Evolutionary conservation across 1,139 yeast genomes (phyloP).

Genomic region (Hyphopichia buzzinii): DNA sequence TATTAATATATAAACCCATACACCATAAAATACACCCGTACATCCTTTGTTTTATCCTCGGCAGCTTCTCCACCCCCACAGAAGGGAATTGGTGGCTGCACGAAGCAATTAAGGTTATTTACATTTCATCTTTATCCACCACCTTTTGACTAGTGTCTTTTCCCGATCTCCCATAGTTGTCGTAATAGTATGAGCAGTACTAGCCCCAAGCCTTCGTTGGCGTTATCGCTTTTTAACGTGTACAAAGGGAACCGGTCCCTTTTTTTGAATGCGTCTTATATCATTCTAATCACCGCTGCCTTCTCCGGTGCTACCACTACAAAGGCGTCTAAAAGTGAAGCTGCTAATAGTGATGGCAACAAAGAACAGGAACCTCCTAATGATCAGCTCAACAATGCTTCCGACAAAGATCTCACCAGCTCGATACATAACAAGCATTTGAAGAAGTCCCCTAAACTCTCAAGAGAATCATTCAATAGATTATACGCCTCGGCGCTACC

Average conservation of each 20-base stretch:
- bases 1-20: too few species aligned
- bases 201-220: slow-evolving; percentile 10
- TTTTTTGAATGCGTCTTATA: slow-evolving; percentile 49
- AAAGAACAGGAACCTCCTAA: neutral
- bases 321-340: slow-evolving; percentile 5
- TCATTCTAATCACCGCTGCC: slow-evolving; percentile 45
- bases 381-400: slow-evolving; percentile 1
- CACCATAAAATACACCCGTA: too few species aligned
- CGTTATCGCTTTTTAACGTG: slow-evolving; percentile 31
- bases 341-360: slow-evolving; percentile 4
- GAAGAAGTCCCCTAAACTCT: slow-evolving; percentile 28
- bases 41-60: neutral
- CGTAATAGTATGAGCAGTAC: neutral
- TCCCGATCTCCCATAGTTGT: too few species aligned
- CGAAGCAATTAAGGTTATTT: neutral
- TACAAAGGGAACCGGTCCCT: slow-evolving; percentile 47
- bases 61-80: neutral
- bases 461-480: slow-evolving; percentile 32
- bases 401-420: slow-evolving; percentile 3
- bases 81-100: neutral
- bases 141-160: too few species aligned
- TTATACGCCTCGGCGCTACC: slow-evolving; percentile 43
- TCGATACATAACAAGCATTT: neutral
- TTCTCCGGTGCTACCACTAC: slow-evolving; percentile 45
- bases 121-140: too few species aligned